These are phyloP conservation scores for Tephrocybe sp. DNA, from an alignment of 768 basidiomycete genomes.

Conservation along the genomic window DNA sequence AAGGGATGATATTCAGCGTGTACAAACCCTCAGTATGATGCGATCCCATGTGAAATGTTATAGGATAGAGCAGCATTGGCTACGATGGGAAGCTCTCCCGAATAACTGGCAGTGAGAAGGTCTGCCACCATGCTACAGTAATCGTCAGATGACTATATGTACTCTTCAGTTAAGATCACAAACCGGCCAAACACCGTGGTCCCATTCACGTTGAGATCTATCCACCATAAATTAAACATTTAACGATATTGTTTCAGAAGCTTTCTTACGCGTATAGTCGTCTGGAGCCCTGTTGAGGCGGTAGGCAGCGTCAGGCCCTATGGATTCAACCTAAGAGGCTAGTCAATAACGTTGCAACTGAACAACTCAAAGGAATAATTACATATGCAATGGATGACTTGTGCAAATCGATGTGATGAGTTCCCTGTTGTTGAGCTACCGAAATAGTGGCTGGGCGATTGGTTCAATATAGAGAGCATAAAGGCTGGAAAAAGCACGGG, in stretches of 20 bases:
- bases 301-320: constrained; percentile 39
- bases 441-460: constrained; percentile 30
- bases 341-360: too few species aligned
- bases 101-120: too few species aligned
- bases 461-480: not conserved
- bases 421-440: constrained; percentile 34
- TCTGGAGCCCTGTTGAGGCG: constrained; percentile 36
- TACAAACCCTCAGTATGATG: constrained; percentile 38
- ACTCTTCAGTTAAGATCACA: too few species aligned
- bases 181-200: constrained; percentile 43
- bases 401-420: constrained; percentile 41
- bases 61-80: constrained; percentile 34
- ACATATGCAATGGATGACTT: constrained; percentile 37
- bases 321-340: constrained; percentile 31
- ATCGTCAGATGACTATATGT: not conserved
- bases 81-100: constrained; percentile 35
- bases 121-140: constrained; percentile 37
- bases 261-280: constrained; percentile 36
- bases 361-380: too few species aligned
- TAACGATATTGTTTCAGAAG: too few species aligned
- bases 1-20: too few species aligned
- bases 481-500: too few species aligned
- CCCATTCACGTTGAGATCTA: constrained; percentile 39
- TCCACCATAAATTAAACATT: too few species aligned
- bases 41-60: constrained; percentile 38